Percentiles rank a stretch among this genome's conserved stretches.
Conservation (phyloP, 352 stramenopile species). For the Phytopythium mirpurense region DNA sequence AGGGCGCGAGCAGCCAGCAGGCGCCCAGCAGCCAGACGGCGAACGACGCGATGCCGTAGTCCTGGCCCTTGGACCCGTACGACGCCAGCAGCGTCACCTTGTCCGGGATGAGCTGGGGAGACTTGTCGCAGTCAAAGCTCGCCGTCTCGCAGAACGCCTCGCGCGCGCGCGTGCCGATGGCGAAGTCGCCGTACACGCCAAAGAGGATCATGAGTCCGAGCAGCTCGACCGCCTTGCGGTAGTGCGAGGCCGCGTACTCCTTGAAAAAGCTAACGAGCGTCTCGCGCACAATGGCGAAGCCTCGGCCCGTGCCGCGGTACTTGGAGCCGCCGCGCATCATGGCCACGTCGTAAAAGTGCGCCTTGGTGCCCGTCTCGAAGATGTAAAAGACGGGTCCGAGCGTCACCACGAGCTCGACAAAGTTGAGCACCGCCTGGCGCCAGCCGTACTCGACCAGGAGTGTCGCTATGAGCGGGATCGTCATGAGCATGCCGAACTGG, state of each 20-base stretch:
- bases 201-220: conserved; percentile 82
- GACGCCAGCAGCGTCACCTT: conserved; percentile 70
- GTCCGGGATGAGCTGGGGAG: conserved; percentile 46
- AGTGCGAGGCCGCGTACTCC: conserved; percentile 80
- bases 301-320: conserved; percentile 78
- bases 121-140: conserved; percentile 39
- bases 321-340: conserved; percentile 85
- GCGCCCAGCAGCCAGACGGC: conserved; percentile 78
- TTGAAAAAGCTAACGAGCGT: conserved; percentile 86
- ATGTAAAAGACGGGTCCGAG: conserved; percentile 86
- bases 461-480: conserved; percentile 77
- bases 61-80: conserved; percentile 82
- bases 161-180: conserved; percentile 51
- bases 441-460: conserved; percentile 82
- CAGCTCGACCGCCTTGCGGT: conserved; percentile 76
- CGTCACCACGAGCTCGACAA: conserved; percentile 76
- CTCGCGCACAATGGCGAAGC: conserved; percentile 82
- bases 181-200: conserved; percentile 71
- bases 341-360: conserved; percentile 83
- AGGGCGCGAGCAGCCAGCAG: conserved; percentile 77
- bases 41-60: conserved; percentile 87
- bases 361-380: conserved; percentile 83
- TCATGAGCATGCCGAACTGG: conserved; percentile 88
- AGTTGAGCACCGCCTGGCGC: conserved; percentile 75
- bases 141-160: conserved; percentile 54